Percentiles rank a stretch among this genome's conserved stretches.
Conservation (phyloP, 805 yeast genomes). For the Myxozyma lipomycoides region DNA sequence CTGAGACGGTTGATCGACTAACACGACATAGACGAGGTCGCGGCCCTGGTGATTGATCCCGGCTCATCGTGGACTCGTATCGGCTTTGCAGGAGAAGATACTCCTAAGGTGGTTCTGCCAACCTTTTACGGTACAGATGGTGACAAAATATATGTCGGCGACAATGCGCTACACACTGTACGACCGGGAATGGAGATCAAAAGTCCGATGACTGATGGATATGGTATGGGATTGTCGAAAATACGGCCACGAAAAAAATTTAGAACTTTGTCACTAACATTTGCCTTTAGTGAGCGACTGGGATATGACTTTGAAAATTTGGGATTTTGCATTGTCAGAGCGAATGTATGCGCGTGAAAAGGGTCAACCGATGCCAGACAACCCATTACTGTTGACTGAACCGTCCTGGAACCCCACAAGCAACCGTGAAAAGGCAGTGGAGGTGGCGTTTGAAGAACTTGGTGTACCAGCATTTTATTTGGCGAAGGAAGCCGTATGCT, state of each 20-base stretch:
- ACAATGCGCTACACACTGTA: conserved; percentile 43
- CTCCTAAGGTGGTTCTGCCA: conserved; percentile 72
- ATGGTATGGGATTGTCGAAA: conserved; percentile 25
- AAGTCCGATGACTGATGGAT: conserved; percentile 38
- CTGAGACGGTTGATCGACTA: neutral
- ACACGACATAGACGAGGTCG: conserved; percentile 60
- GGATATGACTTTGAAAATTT: conserved; percentile 62
- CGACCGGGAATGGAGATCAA: conserved; percentile 35
- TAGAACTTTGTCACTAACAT: neutral
- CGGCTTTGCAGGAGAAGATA: conserved; percentile 91
- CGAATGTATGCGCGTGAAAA: conserved; percentile 48
- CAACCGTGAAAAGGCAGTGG: conserved; percentile 54
- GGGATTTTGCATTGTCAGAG: conserved; percentile 60
- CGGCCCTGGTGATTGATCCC: conserved; percentile 87
- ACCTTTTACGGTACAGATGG: conserved; percentile 53
- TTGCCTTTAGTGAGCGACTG: conserved; percentile 45
- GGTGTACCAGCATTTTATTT: conserved; percentile 74
- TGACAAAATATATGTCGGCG: conserved; percentile 37
- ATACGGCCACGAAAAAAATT: neutral
- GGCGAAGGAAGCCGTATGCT: conserved; percentile 71
- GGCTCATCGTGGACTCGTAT: conserved; percentile 79
- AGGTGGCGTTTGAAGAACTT: conserved; percentile 69
- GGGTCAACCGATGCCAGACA: conserved; percentile 41
- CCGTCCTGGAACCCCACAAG: conserved; percentile 66
- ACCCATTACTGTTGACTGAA: conserved; percentile 61